Conservation (phyloP, 306 rosid species). For the Trichosanthes cucumerina region DNA sequence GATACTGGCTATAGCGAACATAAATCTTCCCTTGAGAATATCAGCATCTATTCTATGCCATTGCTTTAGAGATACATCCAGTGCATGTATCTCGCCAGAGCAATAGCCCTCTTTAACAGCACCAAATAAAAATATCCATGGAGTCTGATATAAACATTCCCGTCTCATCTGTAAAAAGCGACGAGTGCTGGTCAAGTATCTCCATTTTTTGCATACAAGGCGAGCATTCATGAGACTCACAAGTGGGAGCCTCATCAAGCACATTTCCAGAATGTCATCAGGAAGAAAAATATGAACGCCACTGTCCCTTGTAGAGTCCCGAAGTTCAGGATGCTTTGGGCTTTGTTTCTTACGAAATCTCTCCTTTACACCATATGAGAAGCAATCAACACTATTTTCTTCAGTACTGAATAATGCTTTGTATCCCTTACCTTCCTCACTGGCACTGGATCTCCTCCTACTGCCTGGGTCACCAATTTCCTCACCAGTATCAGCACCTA, state of each 20-base stretch:
- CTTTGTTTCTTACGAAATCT: slow-evolving; percentile 68
- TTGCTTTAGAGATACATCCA: slow-evolving; percentile 66
- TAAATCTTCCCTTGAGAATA: slow-evolving; percentile 80
- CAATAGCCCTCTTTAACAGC: slow-evolving; percentile 87
- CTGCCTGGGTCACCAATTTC: slow-evolving; percentile 62
- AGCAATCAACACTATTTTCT: slow-evolving; percentile 74
- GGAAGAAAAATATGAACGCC: slow-evolving; percentile 85
- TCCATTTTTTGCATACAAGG: slow-evolving; percentile 96
- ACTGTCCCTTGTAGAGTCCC: slow-evolving; percentile 41
- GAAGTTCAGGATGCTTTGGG: slow-evolving; percentile 49
- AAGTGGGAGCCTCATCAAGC: slow-evolving; percentile 87
- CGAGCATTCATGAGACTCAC: slow-evolving; percentile 90
- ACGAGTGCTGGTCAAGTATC: slow-evolving; percentile 60
- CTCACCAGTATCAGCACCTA: slow-evolving; percentile 89
- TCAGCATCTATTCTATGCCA: slow-evolving; percentile 84
- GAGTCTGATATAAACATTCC: slow-evolving; percentile 70
- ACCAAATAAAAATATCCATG: slow-evolving; percentile 92
- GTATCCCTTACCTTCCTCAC: slow-evolving; percentile 83
- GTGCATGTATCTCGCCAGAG: slow-evolving; percentile 83
- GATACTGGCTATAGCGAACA: slow-evolving; percentile 70
- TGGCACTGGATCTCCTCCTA: slow-evolving; percentile 82
- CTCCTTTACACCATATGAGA: slow-evolving; percentile 80
- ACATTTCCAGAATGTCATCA: slow-evolving; percentile 90
- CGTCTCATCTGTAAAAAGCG: slow-evolving; percentile 85
- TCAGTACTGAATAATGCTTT: slow-evolving; percentile 55